Conservation (phyloP, 805 yeast genomes). For the Saccharomycopsis vini region DNA sequence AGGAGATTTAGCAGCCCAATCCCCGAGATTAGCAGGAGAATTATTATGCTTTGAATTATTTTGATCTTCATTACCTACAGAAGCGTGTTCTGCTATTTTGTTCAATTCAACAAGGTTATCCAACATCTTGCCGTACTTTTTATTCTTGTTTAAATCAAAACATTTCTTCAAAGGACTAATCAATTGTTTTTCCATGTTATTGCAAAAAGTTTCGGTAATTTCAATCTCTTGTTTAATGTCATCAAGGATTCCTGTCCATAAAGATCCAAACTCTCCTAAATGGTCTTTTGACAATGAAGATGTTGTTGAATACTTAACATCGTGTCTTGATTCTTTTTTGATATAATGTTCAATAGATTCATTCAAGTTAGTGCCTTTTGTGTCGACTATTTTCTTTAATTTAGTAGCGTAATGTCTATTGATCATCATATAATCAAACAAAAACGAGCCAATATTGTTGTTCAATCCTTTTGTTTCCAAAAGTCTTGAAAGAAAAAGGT, state of each 20-base stretch:
- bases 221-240: slow-evolving; percentile 17
- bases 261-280: slow-evolving; percentile 14
- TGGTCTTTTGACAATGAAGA: slow-evolving; percentile 8
- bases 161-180: slow-evolving; percentile 19
- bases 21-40: slow-evolving; percentile 1
- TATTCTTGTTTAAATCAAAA: slow-evolving; percentile 18
- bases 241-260: slow-evolving; percentile 16
- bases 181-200: slow-evolving; percentile 18
- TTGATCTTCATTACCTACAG: slow-evolving; percentile 5
- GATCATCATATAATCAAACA: slow-evolving; percentile 41
- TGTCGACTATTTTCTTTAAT: slow-evolving; percentile 16
- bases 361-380: slow-evolving; percentile 17
- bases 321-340: slow-evolving; percentile 16
- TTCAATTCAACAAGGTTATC: slow-evolving; percentile 10
- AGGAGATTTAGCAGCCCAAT: slow-evolving; percentile 16
- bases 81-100: slow-evolving; percentile 9
- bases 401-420: slow-evolving; percentile 18
- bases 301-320: slow-evolving; percentile 12
- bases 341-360: slow-evolving; percentile 16
- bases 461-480: slow-evolving; percentile 32
- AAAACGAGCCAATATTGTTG: slow-evolving; percentile 35
- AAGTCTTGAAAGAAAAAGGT: slow-evolving; percentile 14
- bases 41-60: background rate
- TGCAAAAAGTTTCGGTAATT: slow-evolving; percentile 16
- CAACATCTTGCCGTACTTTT: slow-evolving; percentile 17